Conservation (phyloP, 176 grass and related monocot genomes). For the Oryza glumipatula region DNA sequence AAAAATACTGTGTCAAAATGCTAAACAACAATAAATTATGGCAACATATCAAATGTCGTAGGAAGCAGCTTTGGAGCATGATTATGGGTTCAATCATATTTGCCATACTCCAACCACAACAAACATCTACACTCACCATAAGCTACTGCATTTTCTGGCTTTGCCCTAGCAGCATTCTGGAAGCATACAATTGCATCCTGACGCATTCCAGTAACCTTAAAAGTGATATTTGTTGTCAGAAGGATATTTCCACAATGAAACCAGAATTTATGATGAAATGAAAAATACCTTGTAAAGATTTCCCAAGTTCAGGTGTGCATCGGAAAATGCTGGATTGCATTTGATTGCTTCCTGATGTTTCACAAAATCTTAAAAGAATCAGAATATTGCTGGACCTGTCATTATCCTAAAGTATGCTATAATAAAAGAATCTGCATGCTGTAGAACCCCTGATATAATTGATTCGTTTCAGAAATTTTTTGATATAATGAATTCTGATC, state of each 20-base stretch:
- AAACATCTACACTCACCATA: slow-evolving; percentile 61
- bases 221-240: not conserved
- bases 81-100: not conserved
- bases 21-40: not conserved
- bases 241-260: slow-evolving; percentile 18
- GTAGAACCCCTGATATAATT: not conserved
- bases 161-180: slow-evolving; percentile 62
- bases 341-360: slow-evolving; percentile 68
- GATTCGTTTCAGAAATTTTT: not conserved
- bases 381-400: not conserved
- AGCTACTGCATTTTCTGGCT: slow-evolving; percentile 62
- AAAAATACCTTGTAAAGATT: slow-evolving; percentile 81
- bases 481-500: not conserved
- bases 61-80: not conserved
- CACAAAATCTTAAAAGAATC: slow-evolving; percentile 2
- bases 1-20: not conserved
- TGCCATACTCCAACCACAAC: slow-evolving; percentile 13
- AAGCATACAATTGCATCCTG: slow-evolving; percentile 80
- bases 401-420: slow-evolving; percentile 1
- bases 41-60: slow-evolving; percentile 12
- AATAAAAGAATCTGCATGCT: not conserved
- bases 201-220: slow-evolving; percentile 67
- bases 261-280: slow-evolving; percentile 1
- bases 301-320: slow-evolving; percentile 75
- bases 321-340: slow-evolving; percentile 64